Base-by-base conservation (phyloP, 1,284 basidiomycete species). In the Meira miltonrushii region DNA sequence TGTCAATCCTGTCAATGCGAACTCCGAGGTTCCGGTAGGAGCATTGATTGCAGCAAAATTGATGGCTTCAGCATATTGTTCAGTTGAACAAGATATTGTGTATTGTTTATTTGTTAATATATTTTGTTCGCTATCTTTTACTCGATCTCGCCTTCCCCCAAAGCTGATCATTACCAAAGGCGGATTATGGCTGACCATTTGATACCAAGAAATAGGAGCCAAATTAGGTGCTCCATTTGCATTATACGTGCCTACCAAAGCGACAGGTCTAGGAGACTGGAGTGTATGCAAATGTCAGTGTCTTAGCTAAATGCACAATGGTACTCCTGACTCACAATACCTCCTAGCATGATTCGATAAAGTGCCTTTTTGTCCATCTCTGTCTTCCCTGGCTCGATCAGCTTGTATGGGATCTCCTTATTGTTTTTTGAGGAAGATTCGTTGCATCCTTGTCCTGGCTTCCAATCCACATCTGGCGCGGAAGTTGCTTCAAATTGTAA, bases 121-220 rank as follows among this genome's bases (percentile, higher is more conserved):
- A 56, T 72, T 69, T 54, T 55, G 54, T 43, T 72, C 69, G 49
- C 60, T 66, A 38, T 72, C 71, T 60, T 72, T 72, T 38, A 67
- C 59, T 19, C 61, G 55, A 9, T 61, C 46, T 37, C 66, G 59
- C 5, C 49, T 44, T 4, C 71, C 71, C 2, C 68, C 68, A 28
- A 72, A 72, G 1, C 62, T 65, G 50, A 72, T 56, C 68, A 71
- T 71, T 11, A 71, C 69, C 58, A 71, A 64, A 0, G 71, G 61
- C 0, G 71, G 71, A 55, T 72, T 60, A 46, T 71, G 69, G 39
- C 59, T 64, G 2, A 72, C 67, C 69, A 72, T 71, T 57, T 72
- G 68, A 25, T 68, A 72, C 69, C 69, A 71, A 57, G 59, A 64
- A 50, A 72, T 67, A 0, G 70, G 69, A 1, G 68, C 67, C 15